These are phyloP conservation scores for Teratosphaeria destructans DNA, from an alignment of 2,329 filamentous ascomycete species.

Conservation along the genomic window DNA sequence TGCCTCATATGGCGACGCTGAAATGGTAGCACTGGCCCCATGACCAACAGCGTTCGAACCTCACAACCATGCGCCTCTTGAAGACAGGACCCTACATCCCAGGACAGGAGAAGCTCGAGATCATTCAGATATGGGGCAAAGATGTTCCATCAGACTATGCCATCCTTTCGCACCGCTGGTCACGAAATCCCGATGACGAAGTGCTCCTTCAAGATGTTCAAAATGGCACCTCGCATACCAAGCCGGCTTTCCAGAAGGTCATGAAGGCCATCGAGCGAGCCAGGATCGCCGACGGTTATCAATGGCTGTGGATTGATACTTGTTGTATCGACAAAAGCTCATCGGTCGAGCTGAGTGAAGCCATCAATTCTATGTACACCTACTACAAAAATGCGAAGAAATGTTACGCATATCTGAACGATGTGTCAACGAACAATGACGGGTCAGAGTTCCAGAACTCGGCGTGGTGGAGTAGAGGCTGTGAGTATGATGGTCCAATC, in stretches of 20 bases:
- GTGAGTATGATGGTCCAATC: neutral
- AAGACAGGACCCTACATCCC: conserved; percentile 3
- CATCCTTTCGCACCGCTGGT: conserved; percentile 27
- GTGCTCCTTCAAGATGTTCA: conserved; percentile 8
- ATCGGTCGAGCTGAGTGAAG: conserved; percentile 9
- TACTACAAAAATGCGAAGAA: neutral
- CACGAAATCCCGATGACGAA: conserved; percentile 6
- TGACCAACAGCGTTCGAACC: neutral
- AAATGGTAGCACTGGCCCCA: too few species aligned
- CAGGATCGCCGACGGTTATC: neutral
- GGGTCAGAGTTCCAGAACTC: neutral
- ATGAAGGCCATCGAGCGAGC: conserved; percentile 4
- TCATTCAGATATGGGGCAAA: conserved; percentile 3
- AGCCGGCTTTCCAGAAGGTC: conserved; percentile 6
- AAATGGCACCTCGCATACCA: neutral
- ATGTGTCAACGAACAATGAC: neutral
- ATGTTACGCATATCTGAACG: conserved; percentile 1
- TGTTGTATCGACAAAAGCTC: conserved; percentile 16
- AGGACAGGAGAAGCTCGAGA: conserved; percentile 3
- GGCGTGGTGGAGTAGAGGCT: neutral
- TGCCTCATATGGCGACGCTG: too few species aligned
- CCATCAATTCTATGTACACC: conserved; percentile 7
- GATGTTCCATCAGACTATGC: conserved; percentile 18
- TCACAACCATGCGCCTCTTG: neutral
- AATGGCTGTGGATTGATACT: conserved; percentile 4